Evolutionary conservation across 2,329 filamentous ascomycete genomes (phyloP), one percentile per base, ranked within the genome.

Genomic region (Nemania diffusa): DNA sequence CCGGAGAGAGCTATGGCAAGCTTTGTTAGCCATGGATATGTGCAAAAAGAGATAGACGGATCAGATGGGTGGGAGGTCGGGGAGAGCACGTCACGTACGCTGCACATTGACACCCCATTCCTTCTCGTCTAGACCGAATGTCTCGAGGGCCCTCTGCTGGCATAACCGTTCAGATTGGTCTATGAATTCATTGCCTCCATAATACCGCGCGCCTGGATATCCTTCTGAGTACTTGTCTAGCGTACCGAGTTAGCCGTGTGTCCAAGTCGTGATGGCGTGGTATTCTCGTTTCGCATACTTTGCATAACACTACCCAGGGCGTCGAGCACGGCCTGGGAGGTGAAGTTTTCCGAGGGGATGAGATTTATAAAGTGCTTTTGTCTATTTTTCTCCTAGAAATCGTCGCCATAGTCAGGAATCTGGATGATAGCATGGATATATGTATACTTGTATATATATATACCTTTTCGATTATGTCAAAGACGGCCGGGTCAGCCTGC

Each of bases 341-440:
- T 97, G 78, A 97, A 97, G 83, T 97, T 97, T 82, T 97, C 94
- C 6, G 94, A 97, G 22, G 94, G 94, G 73, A 97, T 97, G 65
- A 97, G 86, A 81, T 98, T 98, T 84, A 99, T 97, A 78, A 97
- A 99, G 81, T 98, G 94, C 82, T 97, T 97, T 81, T 99, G 96
- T 73, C 96, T 89, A 73, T 87, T 88, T 88, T 98, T 98, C 85
- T 99, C 96, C 93, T 97, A 65, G 67, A 67, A n/a, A 42, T 42
- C 5, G 37, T 48, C 17, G 27, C 2, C 13, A 32, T 64, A 22
- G 53, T 70, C 42, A 70, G 66, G 60, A 58, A 40, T 20, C 27
- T 60, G 56, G 40, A 34, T 24, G 42, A 13, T 9, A 40, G 29
- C 34, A 26, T 26, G 46, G 2, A 46, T 7, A 17, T 22, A 26